A percentile compares a stretch with the other conserved stretches of the same genome.
Conservation (phyloP, 257 asterid species). For the Gardenia jasminoides region DNA sequence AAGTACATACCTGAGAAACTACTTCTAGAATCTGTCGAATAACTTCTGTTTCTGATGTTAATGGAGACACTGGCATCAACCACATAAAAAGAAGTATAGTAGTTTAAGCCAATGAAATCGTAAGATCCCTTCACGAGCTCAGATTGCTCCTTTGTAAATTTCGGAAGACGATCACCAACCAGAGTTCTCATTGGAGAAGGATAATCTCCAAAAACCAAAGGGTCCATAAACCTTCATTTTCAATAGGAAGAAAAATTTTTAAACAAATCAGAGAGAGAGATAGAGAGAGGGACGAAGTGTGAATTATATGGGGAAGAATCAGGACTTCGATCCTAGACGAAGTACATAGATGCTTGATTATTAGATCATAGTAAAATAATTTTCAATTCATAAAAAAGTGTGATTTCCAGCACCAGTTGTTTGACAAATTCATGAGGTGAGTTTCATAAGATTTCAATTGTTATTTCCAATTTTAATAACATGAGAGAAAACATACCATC, state of each 20-base stretch:
- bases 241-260: neutral
- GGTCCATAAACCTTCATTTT: conserved; percentile 4
- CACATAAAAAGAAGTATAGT: neutral
- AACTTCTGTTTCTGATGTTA: neutral
- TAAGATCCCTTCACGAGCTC: conserved; percentile 1
- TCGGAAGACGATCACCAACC: neutral
- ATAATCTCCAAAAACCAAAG: conserved; percentile 1
- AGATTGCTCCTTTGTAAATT: neutral
- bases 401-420: too few relatives aligned
- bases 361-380: too few relatives aligned
- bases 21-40: neutral
- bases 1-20: neutral
- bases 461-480: too few relatives aligned
- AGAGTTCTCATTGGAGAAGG: neutral
- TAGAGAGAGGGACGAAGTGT: too few relatives aligned
- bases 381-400: too few relatives aligned
- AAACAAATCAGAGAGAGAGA: too few relatives aligned
- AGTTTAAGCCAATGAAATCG: conserved; percentile 15
- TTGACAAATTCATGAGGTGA: too few relatives aligned
- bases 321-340: too few relatives aligned
- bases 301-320: too few relatives aligned
- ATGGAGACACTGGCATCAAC: neutral
- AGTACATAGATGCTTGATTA: too few relatives aligned
- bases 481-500: conserved; percentile 35
- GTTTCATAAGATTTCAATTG: too few relatives aligned